Base-by-base conservation (phyloP, 345 rosid genomes). In the Rubroshorea leprosula region DNA sequence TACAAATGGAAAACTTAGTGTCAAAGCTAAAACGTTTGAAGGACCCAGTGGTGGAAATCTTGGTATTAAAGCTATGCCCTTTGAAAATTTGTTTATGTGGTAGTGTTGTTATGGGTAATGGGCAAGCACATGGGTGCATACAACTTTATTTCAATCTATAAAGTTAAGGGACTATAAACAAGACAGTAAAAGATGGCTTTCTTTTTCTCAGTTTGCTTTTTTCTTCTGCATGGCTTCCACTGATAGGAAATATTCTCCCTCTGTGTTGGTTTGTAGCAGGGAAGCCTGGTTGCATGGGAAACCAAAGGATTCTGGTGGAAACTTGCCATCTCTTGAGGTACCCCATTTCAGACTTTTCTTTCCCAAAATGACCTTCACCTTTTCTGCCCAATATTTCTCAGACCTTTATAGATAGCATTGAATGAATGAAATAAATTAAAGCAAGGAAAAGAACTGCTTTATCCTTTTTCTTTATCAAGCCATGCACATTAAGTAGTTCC, bases 201-300 rank as follows among this genome's bases (percentile, higher is more conserved):
- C 58, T 59, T 73, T 35, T 67, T 74, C 62, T 35, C 48, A 64
- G 60, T 75, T 72, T 66, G 68, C 63, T 73, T 72, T 68, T 3
- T 74, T 65, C 59, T 69, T 65, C 67, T 83, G 86, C 83, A 77
- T 79, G 77, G 82, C 77, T 73, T 70, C 73, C 75, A 78, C 80
- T 68, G 70, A 77, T 68, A 68, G 51, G 43, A 68, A 77, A 69
- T 59, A 73, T 80, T 70, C 76, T 73, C 74, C 74, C 67, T 39
- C 49, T 68, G 55, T 71, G 62, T 71, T 73, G 72, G 61, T 66
- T 78, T 68, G 55, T 68, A 71, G 70, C 92, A 93, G 96, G 81
- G 95, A 89, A 76, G 88, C 87, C 78, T 89, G 92, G 92, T 70
- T 93, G 85, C 85, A 85, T 82, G 90, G 79, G 65, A 87, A 79